Evolutionary conservation across 2,329 filamentous ascomycete species (phyloP), one percentile per base, ranked within the genome.

Genomic region (Pyrenophora tritici-repentis): DNA sequence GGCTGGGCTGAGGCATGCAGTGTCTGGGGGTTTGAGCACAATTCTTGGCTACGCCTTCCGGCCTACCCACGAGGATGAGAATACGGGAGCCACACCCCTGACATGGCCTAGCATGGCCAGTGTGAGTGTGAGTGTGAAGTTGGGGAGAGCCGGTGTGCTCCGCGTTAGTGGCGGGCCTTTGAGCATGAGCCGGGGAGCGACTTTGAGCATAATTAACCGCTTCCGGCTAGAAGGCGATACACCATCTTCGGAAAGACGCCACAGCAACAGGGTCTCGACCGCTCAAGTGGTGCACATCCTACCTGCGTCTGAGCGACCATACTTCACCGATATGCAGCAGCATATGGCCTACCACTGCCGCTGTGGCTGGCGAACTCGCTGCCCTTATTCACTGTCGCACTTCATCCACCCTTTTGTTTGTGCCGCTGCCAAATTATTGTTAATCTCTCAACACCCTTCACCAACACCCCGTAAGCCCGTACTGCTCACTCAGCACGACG

Each of bases 1-100:
- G 59, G 43, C 57, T 55, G 41, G 50, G 67, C 64, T 71, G 70
- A 71, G 56, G 66, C 71, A 51, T 58, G 56, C 50, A 66, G 61
- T 63, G 67, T 65, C 55, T 46, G 61, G 56, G 47, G 42, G 36
- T 39, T 48, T 40, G 40, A 55, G 58, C 40, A 20, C 13, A 38
- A 49, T 41, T 43, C 24, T 17, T 40, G 45, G 45, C 22, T 35
- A 39, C 38, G 26, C 20, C 44, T 33, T 16, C 34, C 39, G 10
- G 40, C 40, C 40, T 37, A 49, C 45, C 17, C 26, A 39, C 17
- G 16, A 40, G 26, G 16, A 20, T 38, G 38, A 42, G 26, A 6
- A 14, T 49, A 47, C 41, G 44, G 46, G 46, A 31, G 39, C 51
- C 14, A 33, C 35, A 33, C 35, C 50, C 39, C 32, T 26, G 47